Percentiles rank a stretch among this genome's conserved stretches.
These are phyloP conservation scores for Aspergillus bombycis DNA, from an alignment of 2,329 filamentous ascomycete genomes.

Conservation along the genomic window DNA sequence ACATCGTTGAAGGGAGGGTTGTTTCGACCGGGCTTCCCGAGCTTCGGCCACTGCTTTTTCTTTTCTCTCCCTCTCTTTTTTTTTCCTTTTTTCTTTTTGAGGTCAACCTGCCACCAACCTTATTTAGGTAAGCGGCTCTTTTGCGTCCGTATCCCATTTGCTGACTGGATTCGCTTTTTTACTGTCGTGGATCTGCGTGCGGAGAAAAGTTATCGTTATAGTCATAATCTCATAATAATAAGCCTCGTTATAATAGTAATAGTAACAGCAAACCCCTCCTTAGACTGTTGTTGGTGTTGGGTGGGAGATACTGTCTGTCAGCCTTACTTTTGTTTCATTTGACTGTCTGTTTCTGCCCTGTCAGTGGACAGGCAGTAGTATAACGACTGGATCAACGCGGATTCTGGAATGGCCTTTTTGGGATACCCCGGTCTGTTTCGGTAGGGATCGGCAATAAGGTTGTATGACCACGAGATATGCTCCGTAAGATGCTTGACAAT, in stretches of 20 bases:
- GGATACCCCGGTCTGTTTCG: not conserved
- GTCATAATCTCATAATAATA: not conserved
- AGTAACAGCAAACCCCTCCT: not conserved
- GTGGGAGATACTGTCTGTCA: not conserved
- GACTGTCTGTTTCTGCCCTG: not conserved
- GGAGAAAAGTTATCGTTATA: constrained; percentile 12
- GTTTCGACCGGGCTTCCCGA: not conserved
- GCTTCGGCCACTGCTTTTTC: not conserved
- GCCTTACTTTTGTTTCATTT: not conserved
- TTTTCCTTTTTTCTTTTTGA: not conserved
- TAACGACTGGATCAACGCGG: not conserved
- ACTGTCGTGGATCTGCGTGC: constrained; percentile 11
- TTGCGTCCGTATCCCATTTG: constrained; percentile 16
- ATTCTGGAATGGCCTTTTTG: not conserved
- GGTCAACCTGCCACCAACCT: constrained; percentile 2
- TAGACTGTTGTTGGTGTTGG: not conserved
- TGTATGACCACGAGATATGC: not conserved
- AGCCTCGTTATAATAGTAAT: not conserved
- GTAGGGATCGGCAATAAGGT: not conserved
- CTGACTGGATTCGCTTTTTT: constrained; percentile 2
- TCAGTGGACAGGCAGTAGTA: not conserved
- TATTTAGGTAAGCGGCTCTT: constrained; percentile 22
- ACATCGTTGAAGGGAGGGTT: not conserved
- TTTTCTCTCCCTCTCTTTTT: not conserved
- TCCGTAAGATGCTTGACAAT: not conserved